Conservation (phyloP, 1,284 basidiomycete genomes). For the Phylloporus sp. region DNA sequence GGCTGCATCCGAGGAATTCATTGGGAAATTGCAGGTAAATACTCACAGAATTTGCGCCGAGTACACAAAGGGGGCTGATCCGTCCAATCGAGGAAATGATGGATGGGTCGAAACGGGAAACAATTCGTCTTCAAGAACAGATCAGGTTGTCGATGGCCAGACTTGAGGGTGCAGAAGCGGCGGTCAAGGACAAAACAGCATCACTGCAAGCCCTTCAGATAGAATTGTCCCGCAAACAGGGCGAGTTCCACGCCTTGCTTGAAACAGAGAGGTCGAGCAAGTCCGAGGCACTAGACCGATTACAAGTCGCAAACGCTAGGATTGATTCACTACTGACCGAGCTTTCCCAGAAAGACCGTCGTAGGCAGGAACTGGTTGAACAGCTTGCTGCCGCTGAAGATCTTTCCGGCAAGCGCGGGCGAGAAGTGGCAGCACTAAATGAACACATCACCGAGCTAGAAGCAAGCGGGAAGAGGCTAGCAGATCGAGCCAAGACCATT, state of each 20-base stretch:
- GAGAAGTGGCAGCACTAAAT: slow-evolving; percentile 36
- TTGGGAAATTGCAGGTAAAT: slow-evolving; percentile 61
- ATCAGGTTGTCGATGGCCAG: slow-evolving; percentile 27
- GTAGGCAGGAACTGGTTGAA: slow-evolving; percentile 30
- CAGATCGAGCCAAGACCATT: slow-evolving; percentile 38
- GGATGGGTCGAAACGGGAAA: slow-evolving; percentile 26
- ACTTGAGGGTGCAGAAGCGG: slow-evolving; percentile 23
- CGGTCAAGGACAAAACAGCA: slow-evolving; percentile 20
- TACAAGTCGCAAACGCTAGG: slow-evolving; percentile 30
- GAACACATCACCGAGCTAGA: slow-evolving; percentile 41
- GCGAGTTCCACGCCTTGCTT: slow-evolving; percentile 32
- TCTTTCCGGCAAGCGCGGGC: slow-evolving; percentile 29
- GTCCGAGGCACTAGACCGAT: slow-evolving; percentile 30
- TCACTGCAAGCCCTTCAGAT: slow-evolving; percentile 29
- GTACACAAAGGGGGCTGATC: background rate
- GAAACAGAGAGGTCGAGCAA: slow-evolving; percentile 31
- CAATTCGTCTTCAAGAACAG: slow-evolving; percentile 30
- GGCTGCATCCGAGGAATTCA: slow-evolving; percentile 59
- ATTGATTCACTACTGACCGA: slow-evolving; percentile 34
- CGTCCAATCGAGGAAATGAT: slow-evolving; percentile 29
- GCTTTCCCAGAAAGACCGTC: slow-evolving; percentile 29
- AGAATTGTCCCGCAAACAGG: slow-evolving; percentile 39
- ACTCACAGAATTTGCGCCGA: slow-evolving; percentile 6
- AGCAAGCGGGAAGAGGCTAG: slow-evolving; percentile 34
- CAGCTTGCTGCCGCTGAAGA: slow-evolving; percentile 33